These are phyloP conservation scores for Fusarium miscanthi DNA, from an alignment of 2,329 filamentous ascomycete genomes.

Conservation along the genomic window DNA sequence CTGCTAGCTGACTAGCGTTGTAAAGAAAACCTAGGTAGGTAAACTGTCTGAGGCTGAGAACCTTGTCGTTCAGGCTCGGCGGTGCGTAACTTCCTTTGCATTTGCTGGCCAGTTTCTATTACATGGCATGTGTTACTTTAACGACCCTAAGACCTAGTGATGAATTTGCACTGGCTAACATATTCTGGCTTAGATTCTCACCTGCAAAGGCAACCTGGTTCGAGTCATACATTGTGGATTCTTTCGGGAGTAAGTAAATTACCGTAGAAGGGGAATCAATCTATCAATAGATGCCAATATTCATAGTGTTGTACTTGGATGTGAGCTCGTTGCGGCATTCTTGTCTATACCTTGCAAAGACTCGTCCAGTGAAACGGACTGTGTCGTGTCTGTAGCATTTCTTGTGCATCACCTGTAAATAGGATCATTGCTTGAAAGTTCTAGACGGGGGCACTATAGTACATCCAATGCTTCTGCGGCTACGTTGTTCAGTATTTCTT, in stretches of 20 bases:
- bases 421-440: too few relatives aligned
- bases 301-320: not conserved
- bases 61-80: not conserved
- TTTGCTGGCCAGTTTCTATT: not conserved
- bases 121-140: not conserved
- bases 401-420: too few relatives aligned
- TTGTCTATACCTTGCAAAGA: too few relatives aligned
- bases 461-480: not conserved
- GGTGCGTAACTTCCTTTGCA: not conserved
- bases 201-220: not conserved
- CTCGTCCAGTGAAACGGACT: too few relatives aligned
- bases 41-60: not conserved
- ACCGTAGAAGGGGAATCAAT: not conserved
- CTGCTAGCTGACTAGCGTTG: not conserved
- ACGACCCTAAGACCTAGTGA: not conserved
- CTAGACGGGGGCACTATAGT: not conserved
- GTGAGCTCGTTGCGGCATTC: too few relatives aligned
- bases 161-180: not conserved
- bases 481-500: not conserved
- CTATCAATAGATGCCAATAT: not conserved
- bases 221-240: not conserved
- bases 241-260: not conserved
- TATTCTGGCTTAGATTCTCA: not conserved
- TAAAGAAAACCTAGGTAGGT: not conserved
- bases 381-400: too few relatives aligned